phyloP scores from a whole-genome alignment of 257 asterid genomes.

The Lithospermum erythrorhizon region DNA sequence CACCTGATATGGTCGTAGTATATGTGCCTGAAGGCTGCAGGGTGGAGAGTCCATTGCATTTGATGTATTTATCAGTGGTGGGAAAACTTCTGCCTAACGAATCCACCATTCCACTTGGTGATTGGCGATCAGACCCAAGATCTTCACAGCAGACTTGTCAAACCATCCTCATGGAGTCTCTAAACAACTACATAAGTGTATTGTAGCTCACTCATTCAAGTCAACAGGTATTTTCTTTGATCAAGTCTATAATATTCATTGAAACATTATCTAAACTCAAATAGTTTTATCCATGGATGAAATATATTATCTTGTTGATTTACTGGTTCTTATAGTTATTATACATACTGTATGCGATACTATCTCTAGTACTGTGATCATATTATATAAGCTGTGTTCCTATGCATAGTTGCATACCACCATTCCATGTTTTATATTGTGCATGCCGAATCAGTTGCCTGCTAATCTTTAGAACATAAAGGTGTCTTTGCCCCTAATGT shows the following conservation, averaged over 20 bases:
- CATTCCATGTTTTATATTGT: no score
- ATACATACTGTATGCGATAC: neutral
- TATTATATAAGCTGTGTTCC: neutral
- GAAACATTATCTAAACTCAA: neutral
- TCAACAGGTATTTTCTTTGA: slow-evolving; percentile 55
- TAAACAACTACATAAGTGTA: slow-evolving; percentile 86
- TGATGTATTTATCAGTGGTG: slow-evolving; percentile 46
- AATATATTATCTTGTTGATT: neutral
- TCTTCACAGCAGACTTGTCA: slow-evolving; percentile 64
- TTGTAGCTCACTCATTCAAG: slow-evolving; percentile 92
- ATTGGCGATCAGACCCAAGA: slow-evolving; percentile 81
- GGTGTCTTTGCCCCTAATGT: neutral
- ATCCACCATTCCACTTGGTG: slow-evolving; percentile 78
- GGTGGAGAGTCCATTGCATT: slow-evolving; percentile 60
- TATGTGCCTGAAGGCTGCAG: slow-evolving; percentile 77
- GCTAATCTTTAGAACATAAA: no score
- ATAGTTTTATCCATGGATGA: neutral
- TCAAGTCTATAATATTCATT: neutral
- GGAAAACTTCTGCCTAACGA: slow-evolving; percentile 58
- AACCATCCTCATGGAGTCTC: slow-evolving; percentile 83
- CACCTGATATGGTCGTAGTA: slow-evolving; percentile 63
- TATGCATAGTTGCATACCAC: no score
- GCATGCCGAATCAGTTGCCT: no score
- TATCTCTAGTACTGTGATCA: no score
- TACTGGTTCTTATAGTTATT: neutral